phyloP scores from a whole-genome alignment of 2,329 filamentous ascomycete species.

The Calycina herbarum region DNA sequence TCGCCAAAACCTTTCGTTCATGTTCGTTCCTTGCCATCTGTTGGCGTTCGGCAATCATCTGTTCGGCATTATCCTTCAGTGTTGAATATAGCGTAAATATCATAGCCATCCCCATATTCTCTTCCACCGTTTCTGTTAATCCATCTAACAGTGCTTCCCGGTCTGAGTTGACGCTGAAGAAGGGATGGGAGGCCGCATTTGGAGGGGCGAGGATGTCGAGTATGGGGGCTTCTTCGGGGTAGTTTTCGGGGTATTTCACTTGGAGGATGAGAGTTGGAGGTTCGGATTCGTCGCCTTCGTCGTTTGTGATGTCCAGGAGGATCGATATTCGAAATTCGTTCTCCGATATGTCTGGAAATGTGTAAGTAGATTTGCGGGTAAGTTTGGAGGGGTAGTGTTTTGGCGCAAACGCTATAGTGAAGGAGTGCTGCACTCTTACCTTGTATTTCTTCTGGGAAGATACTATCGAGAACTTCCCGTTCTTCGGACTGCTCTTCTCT shows the following conservation, averaged over 20 bases:
- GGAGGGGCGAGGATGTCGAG: constrained; percentile 77
- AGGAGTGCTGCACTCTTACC: constrained; percentile 48
- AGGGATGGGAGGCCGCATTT: constrained; percentile 66
- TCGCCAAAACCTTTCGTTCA: constrained; percentile 56
- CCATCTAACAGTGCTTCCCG: constrained; percentile 70
- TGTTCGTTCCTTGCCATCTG: constrained; percentile 59
- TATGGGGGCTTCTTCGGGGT: constrained; percentile 82
- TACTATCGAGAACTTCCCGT: constrained; percentile 95
- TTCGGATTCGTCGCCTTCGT: constrained; percentile 61
- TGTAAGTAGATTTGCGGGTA: constrained; percentile 16
- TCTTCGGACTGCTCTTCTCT: constrained; percentile 92
- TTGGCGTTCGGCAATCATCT: constrained; percentile 73
- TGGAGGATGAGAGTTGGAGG: constrained; percentile 75
- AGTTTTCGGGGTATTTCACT: constrained; percentile 84
- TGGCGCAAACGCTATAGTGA: not conserved
- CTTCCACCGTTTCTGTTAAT: constrained; percentile 75
- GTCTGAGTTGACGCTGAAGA: constrained; percentile 80
- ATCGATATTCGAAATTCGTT: constrained; percentile 86
- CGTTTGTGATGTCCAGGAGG: constrained; percentile 72
- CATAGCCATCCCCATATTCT: constrained; percentile 97
- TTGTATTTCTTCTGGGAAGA: constrained; percentile 97
- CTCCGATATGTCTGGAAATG: constrained; percentile 76
- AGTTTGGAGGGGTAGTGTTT: constrained; percentile 8
- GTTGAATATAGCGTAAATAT: constrained; percentile 86
- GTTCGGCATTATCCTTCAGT: constrained; percentile 88